Base-by-base conservation (phyloP, 805 yeast genomes). In the Yamadazyma endophytica region DNA sequence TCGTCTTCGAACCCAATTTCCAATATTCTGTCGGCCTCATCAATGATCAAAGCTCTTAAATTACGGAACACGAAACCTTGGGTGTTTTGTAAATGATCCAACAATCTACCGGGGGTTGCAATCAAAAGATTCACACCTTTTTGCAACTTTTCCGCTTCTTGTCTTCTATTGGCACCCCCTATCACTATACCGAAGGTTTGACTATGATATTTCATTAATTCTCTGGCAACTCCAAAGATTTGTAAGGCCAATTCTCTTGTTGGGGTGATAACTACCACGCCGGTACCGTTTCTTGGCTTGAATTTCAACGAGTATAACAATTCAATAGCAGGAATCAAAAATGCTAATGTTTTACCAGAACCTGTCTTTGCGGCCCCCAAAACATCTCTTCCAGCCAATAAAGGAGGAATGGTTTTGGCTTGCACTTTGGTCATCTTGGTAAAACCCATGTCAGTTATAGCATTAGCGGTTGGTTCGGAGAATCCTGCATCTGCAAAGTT, bases 301-400 rank as follows among this genome's bases (percentile, higher is more conserved):
- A 89, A 92, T 56, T 83, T 87, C 50, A 92, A 72, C 12, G 95
- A 79, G 54, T 89, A 83, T 33, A 92, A 70, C 64, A 88, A 66
- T 63, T 92, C 98, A 43, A 92, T 82, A 19, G 98, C 98, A 9
- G 99, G 99, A 38, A 92, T 74, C 51, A 92, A 68, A 49, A 92
- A 92, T 7, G 99, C 97, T 39, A 94, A 66, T 0, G 99, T 92
- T 66, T 92, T 92, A 56, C 99, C 99, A 1, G 97, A 88, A 33
- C 99, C 99, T 3, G 99, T 92, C 64, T 89, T 90, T 35, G 99
- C 99, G n/a, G 98, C 98, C 45, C 98, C 99, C 33, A 92, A 71
- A 13, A 94, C 97, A 61, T 92, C 99, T 47, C 90, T 77, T 26
- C 98, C 98, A 1, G 97, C 97, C 42, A 94, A 64, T 40, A 92